These are phyloP conservation scores for Podaxis mareebaensis DNA, from an alignment of 768 basidiomycete genomes.

Conservation along the genomic window DNA sequence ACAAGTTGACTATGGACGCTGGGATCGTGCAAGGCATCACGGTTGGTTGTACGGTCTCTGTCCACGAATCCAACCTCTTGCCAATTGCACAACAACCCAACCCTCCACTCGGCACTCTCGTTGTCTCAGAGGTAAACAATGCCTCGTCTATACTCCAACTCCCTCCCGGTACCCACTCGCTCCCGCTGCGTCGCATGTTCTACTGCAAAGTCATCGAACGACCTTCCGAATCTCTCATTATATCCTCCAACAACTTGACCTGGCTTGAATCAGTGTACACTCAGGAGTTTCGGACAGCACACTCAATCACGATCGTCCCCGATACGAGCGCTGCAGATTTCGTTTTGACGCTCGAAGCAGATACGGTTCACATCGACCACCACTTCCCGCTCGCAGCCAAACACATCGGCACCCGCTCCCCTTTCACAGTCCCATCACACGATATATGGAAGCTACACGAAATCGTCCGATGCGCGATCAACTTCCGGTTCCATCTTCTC, in stretches of 20 bases:
- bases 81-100: conserved; percentile 22
- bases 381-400: conserved; percentile 23
- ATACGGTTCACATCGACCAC: conserved; percentile 24
- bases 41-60: conserved; percentile 24
- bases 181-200: conserved; percentile 22
- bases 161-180: background rate
- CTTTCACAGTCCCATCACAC: conserved; percentile 18
- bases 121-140: conserved; percentile 23
- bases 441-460: conserved; percentile 20
- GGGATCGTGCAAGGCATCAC: conserved; percentile 34
- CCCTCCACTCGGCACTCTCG: conserved; percentile 21
- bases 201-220: conserved; percentile 27
- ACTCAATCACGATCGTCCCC: conserved; percentile 22
- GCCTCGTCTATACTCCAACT: conserved; percentile 24
- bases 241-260: conserved; percentile 26
- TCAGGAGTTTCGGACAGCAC: conserved; percentile 4
- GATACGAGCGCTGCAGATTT: conserved; percentile 21
- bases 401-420: conserved; percentile 23
- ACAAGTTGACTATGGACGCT: conserved; percentile 26
- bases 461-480: conserved; percentile 21
- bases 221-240: conserved; percentile 18
- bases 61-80: conserved; percentile 28
- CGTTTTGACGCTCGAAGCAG: conserved; percentile 20
- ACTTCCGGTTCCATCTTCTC: conserved; percentile 32
- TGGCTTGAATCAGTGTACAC: conserved; percentile 29